A percentile compares a stretch with the other conserved stretches of the same genome.
These are phyloP conservation scores for Picochlorum costavermella DNA, from an alignment of 139 green algal species.

Conservation along the genomic window DNA sequence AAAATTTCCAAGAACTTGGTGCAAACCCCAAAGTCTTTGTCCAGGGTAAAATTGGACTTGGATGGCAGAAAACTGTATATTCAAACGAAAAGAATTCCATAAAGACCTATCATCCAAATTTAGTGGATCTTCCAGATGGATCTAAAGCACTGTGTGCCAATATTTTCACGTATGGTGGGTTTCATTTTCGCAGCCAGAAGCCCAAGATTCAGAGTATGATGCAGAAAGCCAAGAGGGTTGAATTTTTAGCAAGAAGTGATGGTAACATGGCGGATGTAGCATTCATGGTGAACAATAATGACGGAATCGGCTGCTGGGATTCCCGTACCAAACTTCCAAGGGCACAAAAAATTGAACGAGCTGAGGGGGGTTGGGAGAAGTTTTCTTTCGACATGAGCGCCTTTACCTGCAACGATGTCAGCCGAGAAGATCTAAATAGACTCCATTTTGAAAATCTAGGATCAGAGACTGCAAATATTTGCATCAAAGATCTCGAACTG, in stretches of 20 bases:
- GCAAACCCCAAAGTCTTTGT: conserved; percentile 15
- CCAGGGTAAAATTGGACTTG: conserved; percentile 11
- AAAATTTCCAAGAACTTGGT: conserved; percentile 1
- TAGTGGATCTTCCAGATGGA: background rate
- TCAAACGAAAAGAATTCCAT: conserved; percentile 9
- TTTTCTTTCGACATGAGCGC: background rate
- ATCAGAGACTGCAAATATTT: conserved; percentile 8
- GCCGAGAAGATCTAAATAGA: conserved; percentile 6
- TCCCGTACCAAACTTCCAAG: background rate
- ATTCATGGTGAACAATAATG: conserved; percentile 9
- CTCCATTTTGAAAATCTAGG: conserved; percentile 19
- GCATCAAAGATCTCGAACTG: conserved; percentile 14
- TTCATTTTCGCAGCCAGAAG: conserved; percentile 15
- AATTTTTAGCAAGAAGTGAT: conserved; percentile 15
- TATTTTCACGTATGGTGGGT: conserved; percentile 19
- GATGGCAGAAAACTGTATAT: conserved; percentile 25
- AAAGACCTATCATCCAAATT: conserved; percentile 11
- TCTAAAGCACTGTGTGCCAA: conserved; percentile 16
- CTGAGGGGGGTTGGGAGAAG: conserved; percentile 11
- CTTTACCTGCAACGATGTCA: conserved; percentile 3
- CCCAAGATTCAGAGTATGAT: conserved; percentile 3
- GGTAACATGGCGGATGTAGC: background rate
- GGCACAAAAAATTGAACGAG: conserved; percentile 1
- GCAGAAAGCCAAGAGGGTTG: conserved; percentile 4
- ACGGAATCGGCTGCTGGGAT: background rate